A percentile compares a stretch with the other conserved stretches of the same genome.
phyloP scores from a whole-genome alignment of 2,329 filamentous ascomycete genomes.

The Cercospora zeina region DNA sequence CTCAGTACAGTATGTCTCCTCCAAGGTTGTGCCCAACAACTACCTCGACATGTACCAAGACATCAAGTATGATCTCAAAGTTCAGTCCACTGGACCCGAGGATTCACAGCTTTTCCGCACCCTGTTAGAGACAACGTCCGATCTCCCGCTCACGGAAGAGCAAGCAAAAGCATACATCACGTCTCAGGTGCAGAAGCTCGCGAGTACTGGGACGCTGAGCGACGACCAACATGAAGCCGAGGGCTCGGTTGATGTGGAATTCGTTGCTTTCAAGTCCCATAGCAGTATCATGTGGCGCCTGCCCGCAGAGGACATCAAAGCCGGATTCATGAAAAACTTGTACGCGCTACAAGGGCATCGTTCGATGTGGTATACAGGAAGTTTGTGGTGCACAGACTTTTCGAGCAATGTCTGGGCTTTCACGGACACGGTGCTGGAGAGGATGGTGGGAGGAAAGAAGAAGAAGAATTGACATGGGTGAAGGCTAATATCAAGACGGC shows the following conservation, averaged over 20 bases:
- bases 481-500: too few species aligned
- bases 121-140: constrained; percentile 8
- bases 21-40: constrained; percentile 9
- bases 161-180: constrained; percentile 16
- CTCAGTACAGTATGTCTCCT: constrained; percentile 6
- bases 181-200: neutral
- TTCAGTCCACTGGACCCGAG: constrained; percentile 3
- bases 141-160: neutral
- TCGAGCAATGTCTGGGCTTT: constrained; percentile 19
- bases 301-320: constrained; percentile 10
- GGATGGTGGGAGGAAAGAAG: constrained; percentile 12
- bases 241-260: neutral
- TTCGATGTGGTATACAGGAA: constrained; percentile 19
- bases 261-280: constrained; percentile 9
- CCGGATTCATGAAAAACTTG: constrained; percentile 16
- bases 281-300: constrained; percentile 2
- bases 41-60: constrained; percentile 15
- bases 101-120: neutral
- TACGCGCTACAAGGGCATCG: constrained; percentile 21
- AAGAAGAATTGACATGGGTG: neutral
- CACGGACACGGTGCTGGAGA: constrained; percentile 19
- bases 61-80: neutral
- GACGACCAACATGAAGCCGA: neutral
- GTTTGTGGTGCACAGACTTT: constrained; percentile 19
- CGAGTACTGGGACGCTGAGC: constrained; percentile 2